Base-by-base conservation (phyloP, 768 basidiomycete species). In the Cantharellus anzutake region DNA sequence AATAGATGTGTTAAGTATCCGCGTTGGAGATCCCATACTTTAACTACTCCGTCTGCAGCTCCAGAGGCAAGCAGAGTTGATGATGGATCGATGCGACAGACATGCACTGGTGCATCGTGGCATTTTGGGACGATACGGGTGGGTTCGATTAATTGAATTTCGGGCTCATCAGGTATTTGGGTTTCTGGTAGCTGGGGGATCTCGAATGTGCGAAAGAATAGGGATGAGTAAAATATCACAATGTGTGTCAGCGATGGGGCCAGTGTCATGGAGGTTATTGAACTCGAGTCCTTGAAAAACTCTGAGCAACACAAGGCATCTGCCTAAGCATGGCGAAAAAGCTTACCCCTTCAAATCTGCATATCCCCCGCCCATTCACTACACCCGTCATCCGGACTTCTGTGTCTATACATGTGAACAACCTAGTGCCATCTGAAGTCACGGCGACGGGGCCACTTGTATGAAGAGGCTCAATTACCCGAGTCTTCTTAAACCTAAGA, bases 1-100 rank as follows among this genome's bases (percentile, higher is more conserved):
- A 94, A 91, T 7, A 92, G 77, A 69, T 99, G 96, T 0, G 96
- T 99, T 40, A 87, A 80, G 68, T 83, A 92, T 41, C 91, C 93
- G 35, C 82, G 82, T 2, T 76, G 71, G 52, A 92, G 81, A 68
- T 96, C 84, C 92, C 92, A 98, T 5, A 99, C 89, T 73, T 97
- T 98, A 51, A 97, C 96, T 40, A 88, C 78, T 34, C 96, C 94
- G 64, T 99, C 96, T 4, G 94, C 90, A 5, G 94, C 86, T 1
- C 96, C 96, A 16, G 93, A 94, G 4, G 96, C 96, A 63, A 97
- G 78, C 64, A 94, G 85, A 2, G 86, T 83, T 2, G 87, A 90
- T 4, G 86, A 86, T 16, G 84, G 88, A 73, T 89, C 93, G 11
- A 80, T 71, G 63, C 77, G 80, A 67, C 87, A 88, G 59, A 93